phyloP scores from a whole-genome alignment of 257 asterid species.

The Orobanche coerulescens region DNA sequence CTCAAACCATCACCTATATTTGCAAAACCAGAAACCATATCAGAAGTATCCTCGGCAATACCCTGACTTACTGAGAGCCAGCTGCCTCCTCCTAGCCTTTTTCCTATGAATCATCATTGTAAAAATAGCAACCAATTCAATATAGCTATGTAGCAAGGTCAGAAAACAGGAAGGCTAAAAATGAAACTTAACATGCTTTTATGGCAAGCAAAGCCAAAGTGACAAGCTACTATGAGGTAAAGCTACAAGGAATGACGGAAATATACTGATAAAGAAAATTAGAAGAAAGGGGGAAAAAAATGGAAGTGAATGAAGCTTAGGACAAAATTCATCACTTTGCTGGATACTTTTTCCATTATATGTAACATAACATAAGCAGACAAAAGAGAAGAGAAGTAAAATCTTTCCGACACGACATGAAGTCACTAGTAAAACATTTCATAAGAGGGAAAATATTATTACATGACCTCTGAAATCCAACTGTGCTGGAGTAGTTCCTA shows the following conservation, averaged over 20 bases:
- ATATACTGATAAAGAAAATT: background rate
- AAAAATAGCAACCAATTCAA: slow-evolving; percentile 20
- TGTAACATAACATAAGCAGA: background rate
- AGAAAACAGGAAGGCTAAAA: background rate
- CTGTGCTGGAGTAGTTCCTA: slow-evolving; percentile 6
- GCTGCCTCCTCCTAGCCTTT: slow-evolving; percentile 63
- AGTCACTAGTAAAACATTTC: background rate
- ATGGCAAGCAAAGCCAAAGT: background rate
- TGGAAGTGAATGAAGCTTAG: background rate
- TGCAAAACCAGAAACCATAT: slow-evolving; percentile 94
- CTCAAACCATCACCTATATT: slow-evolving; percentile 87
- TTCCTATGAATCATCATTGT: slow-evolving; percentile 40
- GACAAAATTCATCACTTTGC: background rate
- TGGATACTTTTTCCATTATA: background rate
- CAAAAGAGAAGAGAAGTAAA: background rate
- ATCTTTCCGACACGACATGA: too few species aligned
- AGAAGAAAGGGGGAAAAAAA: background rate
- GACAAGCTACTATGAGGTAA: background rate
- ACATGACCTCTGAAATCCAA: slow-evolving; percentile 8
- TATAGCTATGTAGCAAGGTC: slow-evolving; percentile 16
- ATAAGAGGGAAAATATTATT: background rate
- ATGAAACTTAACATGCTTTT: background rate
- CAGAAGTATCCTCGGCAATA: slow-evolving; percentile 89
- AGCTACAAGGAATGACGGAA: background rate
- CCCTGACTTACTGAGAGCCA: slow-evolving; percentile 98